These are phyloP conservation scores for Podaxis mareebaensis DNA, from an alignment of 768 basidiomycete species.

Conservation along the genomic window DNA sequence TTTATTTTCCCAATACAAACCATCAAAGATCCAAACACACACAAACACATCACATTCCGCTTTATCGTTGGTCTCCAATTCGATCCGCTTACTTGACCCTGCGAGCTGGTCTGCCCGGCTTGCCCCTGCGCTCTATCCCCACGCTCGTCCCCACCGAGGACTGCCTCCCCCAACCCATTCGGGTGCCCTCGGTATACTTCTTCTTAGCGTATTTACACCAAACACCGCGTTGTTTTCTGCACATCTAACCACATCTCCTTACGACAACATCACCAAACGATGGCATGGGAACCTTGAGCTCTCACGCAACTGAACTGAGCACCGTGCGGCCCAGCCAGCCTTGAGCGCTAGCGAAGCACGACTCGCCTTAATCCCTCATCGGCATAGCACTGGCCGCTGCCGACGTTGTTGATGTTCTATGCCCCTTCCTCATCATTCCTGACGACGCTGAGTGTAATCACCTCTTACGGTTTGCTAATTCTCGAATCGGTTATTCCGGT, in stretches of 20 bases:
- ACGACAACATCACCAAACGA: background rate
- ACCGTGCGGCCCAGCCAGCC: background rate
- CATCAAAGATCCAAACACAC: slow-evolving; percentile 17
- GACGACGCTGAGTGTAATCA: background rate
- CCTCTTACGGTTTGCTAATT: background rate
- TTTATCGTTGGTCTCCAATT: slow-evolving; percentile 10
- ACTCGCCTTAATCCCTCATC: slow-evolving; percentile 13
- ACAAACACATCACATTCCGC: slow-evolving; percentile 8
- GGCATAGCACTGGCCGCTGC: background rate
- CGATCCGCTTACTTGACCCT: slow-evolving; percentile 14
- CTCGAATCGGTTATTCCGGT: background rate
- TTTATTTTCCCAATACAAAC: slow-evolving; percentile 14
- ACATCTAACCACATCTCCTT: background rate
- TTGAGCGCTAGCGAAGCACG: background rate
- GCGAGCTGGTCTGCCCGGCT: slow-evolving; percentile 10
- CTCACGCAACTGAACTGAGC: background rate
- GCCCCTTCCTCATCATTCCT: background rate
- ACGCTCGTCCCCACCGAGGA: slow-evolving; percentile 8
- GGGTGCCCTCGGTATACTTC: background rate
- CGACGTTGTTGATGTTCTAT: background rate
- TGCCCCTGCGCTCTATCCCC: slow-evolving; percentile 10
- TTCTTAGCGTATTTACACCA: slow-evolving; percentile 9
- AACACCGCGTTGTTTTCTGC: slow-evolving; percentile 4
- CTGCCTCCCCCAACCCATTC: background rate
- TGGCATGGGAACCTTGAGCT: slow-evolving; percentile 4